Percentiles rank a stretch among this genome's conserved stretches.
Conservation (phyloP, 2,329 filamentous ascomycete species). For the Zasmidium citrigriseum region DNA sequence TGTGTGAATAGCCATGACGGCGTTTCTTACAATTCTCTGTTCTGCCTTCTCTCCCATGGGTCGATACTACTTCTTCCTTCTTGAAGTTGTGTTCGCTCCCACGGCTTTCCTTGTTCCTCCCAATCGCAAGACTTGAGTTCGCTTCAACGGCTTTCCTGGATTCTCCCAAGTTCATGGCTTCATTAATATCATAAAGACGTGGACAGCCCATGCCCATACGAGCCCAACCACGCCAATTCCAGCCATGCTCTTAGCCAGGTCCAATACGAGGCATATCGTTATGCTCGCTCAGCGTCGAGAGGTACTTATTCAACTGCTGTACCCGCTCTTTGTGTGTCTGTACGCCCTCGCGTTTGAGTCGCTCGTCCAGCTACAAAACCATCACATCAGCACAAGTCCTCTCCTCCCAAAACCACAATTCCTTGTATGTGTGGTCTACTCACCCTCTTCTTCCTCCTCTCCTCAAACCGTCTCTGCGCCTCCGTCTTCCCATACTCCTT, state of each 20-base stretch:
- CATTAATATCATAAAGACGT: too few relatives aligned
- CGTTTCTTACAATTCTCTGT: too few relatives aligned
- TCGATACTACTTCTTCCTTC: too few relatives aligned
- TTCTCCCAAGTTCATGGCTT: too few relatives aligned
- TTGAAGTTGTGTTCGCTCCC: too few relatives aligned
- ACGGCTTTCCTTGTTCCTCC: too few relatives aligned
- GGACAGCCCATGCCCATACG: too few relatives aligned
- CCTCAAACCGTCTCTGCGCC: slow-evolving; percentile 77
- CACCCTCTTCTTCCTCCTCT: slow-evolving; percentile 78
- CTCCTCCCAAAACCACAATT: not conserved
- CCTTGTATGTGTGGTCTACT: slow-evolving; percentile 35
- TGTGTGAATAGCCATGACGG: too few relatives aligned
- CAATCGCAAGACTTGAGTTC: too few relatives aligned
- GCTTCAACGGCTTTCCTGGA: too few relatives aligned
- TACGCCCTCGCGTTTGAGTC: slow-evolving; percentile 78
- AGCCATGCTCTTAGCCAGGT: slow-evolving; percentile 49
- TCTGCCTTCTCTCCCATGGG: too few relatives aligned
- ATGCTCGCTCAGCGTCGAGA: slow-evolving; percentile 90
- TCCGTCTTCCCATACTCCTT: slow-evolving; percentile 68
- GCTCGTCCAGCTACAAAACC: slow-evolving; percentile 68
- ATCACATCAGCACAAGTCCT: not conserved
- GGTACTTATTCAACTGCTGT: slow-evolving; percentile 87
- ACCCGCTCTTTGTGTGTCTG: slow-evolving; percentile 98
- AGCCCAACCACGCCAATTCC: not conserved
- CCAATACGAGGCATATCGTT: slow-evolving; percentile 82